These are phyloP conservation scores for Tanozyma kutaoensis DNA, from an alignment of 805 yeast genomes.

Conservation along the genomic window DNA sequence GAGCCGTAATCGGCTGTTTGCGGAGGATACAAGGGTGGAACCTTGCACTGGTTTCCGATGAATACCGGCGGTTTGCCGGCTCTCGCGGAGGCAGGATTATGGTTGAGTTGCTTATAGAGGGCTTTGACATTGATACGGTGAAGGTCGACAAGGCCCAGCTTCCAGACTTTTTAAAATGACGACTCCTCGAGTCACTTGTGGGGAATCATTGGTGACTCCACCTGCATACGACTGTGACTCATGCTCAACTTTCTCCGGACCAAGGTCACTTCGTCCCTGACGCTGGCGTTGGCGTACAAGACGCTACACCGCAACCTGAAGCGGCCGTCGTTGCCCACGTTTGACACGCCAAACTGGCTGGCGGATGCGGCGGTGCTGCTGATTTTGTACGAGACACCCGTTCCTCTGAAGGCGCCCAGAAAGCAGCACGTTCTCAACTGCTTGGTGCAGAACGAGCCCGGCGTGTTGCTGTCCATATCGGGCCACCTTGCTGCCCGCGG, in stretches of 20 bases:
- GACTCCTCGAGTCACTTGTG: no score
- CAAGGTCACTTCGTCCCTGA: constrained; percentile 41
- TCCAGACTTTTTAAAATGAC: constrained; percentile 25
- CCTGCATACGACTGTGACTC: no score
- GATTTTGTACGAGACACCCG: constrained; percentile 84
- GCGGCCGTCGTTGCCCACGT: constrained; percentile 84
- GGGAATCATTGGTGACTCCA: no score
- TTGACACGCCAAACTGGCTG: constrained; percentile 89
- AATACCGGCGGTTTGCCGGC: constrained; percentile 88
- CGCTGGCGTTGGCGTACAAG: constrained; percentile 91
- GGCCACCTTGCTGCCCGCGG: constrained; percentile 98
- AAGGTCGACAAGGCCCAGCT: constrained; percentile 16
- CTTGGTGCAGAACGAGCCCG: constrained; percentile 96
- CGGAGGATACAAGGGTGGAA: constrained; percentile 96
- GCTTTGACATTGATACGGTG: constrained; percentile 24
- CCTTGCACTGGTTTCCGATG: constrained; percentile 80
- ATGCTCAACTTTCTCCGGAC: no score
- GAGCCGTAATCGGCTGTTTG: constrained; percentile 90
- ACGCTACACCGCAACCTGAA: constrained; percentile 74
- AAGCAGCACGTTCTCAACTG: constrained; percentile 90
- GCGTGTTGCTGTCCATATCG: constrained; percentile 85
- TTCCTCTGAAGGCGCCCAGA: constrained; percentile 43
- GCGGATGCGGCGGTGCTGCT: constrained; percentile 96
- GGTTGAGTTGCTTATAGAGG: constrained; percentile 81
- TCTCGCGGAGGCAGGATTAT: constrained; percentile 83